These are phyloP conservation scores for Chytridium lagenaria DNA, from an alignment of 371 early-diverging fungal genomes.

Conservation along the genomic window DNA sequence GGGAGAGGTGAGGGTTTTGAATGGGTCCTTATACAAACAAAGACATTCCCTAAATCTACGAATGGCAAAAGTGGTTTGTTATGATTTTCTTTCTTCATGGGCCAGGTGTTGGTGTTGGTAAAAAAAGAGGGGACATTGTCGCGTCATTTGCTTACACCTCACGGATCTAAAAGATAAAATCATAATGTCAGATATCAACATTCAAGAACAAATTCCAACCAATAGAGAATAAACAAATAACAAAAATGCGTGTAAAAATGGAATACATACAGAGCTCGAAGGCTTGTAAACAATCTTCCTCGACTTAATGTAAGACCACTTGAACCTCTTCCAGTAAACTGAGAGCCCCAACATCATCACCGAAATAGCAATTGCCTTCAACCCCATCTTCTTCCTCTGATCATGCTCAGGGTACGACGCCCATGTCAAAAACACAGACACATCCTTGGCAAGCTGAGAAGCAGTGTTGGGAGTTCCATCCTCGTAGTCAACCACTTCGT, in stretches of 20 bases:
- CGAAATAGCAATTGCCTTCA: slow-evolving; percentile 82
- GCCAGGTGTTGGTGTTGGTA: too few species aligned
- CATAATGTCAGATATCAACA: neutral
- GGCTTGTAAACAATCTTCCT: slow-evolving; percentile 57
- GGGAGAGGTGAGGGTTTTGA: too few species aligned
- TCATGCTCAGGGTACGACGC: slow-evolving; percentile 97
- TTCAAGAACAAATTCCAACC: neutral
- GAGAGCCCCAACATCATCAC: slow-evolving; percentile 53
- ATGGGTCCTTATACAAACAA: too few species aligned
- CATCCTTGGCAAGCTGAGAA: slow-evolving; percentile 98
- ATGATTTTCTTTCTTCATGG: too few species aligned
- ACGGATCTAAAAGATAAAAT: slow-evolving; percentile 15
- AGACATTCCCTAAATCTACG: too few species aligned
- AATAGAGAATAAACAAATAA: slow-evolving; percentile 6
- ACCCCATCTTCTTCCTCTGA: slow-evolving; percentile 94
- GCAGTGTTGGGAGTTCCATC: slow-evolving; percentile 98
- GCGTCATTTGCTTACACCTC: slow-evolving; percentile 14
- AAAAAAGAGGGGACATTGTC: too few species aligned
- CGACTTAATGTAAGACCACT: slow-evolving; percentile 62
- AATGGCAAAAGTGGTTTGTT: too few species aligned
- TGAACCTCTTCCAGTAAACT: slow-evolving; percentile 62
- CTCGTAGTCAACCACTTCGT: slow-evolving; percentile 95
- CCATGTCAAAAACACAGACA: slow-evolving; percentile 92
- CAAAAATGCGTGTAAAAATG: too few species aligned
- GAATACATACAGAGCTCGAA: slow-evolving; percentile 32